Percentiles rank a stretch among this genome's conserved stretches.
phyloP scores from a whole-genome alignment of 495 filamentous ascomycete genomes.

The Ascodesmis nigricans region DNA sequence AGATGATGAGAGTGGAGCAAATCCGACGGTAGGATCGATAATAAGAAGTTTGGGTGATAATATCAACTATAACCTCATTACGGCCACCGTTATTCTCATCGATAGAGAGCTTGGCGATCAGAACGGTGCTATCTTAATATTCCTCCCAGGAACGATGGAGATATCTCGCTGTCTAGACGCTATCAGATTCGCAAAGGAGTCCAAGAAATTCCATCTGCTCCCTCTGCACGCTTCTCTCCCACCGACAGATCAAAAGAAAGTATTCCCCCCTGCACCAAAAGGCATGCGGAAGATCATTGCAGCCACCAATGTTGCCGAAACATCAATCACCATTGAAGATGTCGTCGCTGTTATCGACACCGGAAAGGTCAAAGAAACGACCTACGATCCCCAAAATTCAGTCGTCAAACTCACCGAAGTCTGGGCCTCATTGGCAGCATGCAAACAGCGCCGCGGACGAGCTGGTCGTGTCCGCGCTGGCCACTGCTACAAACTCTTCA shows the following conservation, averaged over 20 bases:
- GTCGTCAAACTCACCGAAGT: constrained; percentile 87
- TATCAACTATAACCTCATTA: constrained; percentile 84
- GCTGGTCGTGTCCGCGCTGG: constrained; percentile 81
- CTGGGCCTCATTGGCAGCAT: constrained; percentile 86
- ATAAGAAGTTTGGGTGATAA: constrained; percentile 59
- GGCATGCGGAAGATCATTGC: constrained; percentile 81
- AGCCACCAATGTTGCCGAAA: constrained; percentile 92
- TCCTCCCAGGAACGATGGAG: constrained; percentile 61
- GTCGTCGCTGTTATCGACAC: constrained; percentile 93
- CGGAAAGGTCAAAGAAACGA: constrained; percentile 87
- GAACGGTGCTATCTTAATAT: constrained; percentile 77
- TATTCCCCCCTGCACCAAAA: constrained; percentile 53
- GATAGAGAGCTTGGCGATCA: constrained; percentile 46
- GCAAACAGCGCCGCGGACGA: constrained; percentile 87
- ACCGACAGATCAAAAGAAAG: constrained; percentile 62
- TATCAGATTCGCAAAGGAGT: constrained; percentile 39
- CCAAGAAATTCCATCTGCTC: constrained; percentile 38
- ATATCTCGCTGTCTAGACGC: constrained; percentile 61
- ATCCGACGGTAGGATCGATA: constrained; percentile 34
- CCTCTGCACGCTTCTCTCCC: constrained; percentile 84
- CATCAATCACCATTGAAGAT: constrained; percentile 93
- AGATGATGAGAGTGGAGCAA: constrained; percentile 23
- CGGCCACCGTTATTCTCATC: constrained; percentile 53
- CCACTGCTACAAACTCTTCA: constrained; percentile 89
- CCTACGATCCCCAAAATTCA: constrained; percentile 76